phyloP scores from a whole-genome alignment of 1,284 basidiomycete genomes.

The Cutaneotrichosporon sp. region DNA sequence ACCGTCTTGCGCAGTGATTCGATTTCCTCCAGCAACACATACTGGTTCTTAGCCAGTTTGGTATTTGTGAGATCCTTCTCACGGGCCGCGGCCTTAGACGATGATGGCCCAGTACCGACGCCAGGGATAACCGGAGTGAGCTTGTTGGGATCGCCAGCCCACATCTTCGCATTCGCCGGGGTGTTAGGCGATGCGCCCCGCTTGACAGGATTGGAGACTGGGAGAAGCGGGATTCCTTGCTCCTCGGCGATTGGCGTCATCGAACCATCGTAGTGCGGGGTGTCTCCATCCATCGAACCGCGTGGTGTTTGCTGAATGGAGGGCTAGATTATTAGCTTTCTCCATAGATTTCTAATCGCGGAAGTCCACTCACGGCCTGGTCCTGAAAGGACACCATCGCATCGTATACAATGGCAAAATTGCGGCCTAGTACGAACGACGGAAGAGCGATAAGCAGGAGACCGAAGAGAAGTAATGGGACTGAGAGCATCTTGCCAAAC shows the following conservation, averaged over 20 bases:
- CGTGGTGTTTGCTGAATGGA: background rate
- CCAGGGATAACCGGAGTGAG: background rate
- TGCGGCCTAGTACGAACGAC: slow-evolving; percentile 78
- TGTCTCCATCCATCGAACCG: background rate
- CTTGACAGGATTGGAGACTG: background rate
- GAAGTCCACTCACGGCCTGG: background rate
- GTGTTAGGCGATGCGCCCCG: background rate
- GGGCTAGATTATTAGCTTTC: background rate
- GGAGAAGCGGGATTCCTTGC: slow-evolving; percentile 1
- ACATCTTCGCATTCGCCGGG: slow-evolving; percentile 5
- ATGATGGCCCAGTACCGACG: background rate
- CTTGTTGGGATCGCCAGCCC: slow-evolving; percentile 12
- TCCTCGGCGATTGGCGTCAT: slow-evolving; percentile 2
- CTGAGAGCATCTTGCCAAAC: slow-evolving; percentile 71
- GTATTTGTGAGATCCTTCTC: slow-evolving; percentile 43
- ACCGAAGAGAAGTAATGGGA: slow-evolving; percentile 78
- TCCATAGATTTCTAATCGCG: too few species aligned
- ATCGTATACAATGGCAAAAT: slow-evolving; percentile 83
- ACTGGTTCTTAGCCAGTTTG: slow-evolving; percentile 49
- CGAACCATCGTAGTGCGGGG: background rate
- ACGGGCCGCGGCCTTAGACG: background rate
- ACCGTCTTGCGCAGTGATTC: slow-evolving; percentile 38
- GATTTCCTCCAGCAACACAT: slow-evolving; percentile 45
- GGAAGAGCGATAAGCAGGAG: slow-evolving; percentile 79
- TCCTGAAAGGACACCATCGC: slow-evolving; percentile 51